Percentiles rank a stretch among this genome's conserved stretches.
Evolutionary conservation across 768 basidiomycete genomes (phyloP).

Genomic region (Amanita pallidorosea): DNA sequence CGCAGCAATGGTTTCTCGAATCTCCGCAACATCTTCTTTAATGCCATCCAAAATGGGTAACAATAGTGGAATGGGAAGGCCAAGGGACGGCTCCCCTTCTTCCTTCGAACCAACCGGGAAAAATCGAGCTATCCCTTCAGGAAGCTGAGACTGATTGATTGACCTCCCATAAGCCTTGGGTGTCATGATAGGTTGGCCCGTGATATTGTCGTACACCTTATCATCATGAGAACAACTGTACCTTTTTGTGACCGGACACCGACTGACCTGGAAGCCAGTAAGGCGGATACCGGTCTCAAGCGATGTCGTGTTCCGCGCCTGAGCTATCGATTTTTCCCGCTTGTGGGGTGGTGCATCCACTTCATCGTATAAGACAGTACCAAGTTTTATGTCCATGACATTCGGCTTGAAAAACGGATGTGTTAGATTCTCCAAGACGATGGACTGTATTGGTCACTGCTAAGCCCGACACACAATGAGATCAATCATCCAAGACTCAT

Average conservation of each 20-base stretch:
- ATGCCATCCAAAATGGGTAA: slow-evolving; percentile 48
- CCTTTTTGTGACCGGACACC: slow-evolving; percentile 11
- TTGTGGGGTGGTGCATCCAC: slow-evolving; percentile 54
- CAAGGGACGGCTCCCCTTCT: slow-evolving; percentile 18
- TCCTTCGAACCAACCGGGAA: slow-evolving; percentile 43
- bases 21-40: slow-evolving; percentile 37
- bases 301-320: slow-evolving; percentile 63
- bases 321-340: slow-evolving; percentile 61
- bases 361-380: slow-evolving; percentile 78
- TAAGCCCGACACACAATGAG: background rate
- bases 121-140: slow-evolving; percentile 67
- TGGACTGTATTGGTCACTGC: slow-evolving; percentile 34
- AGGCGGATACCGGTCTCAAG: slow-evolving; percentile 67
- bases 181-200: slow-evolving; percentile 45
- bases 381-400: slow-evolving; percentile 88
- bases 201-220: slow-evolving; percentile 64
- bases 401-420: slow-evolving; percentile 70
- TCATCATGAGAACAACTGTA: background rate
- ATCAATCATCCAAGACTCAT: slow-evolving; percentile 21
- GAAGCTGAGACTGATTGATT: slow-evolving; percentile 57
- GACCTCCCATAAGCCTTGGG: slow-evolving; percentile 74
- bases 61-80: slow-evolving; percentile 46
- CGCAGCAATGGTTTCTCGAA: slow-evolving; percentile 35
- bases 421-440: slow-evolving; percentile 81
- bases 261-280: slow-evolving; percentile 86